A percentile compares a stretch with the other conserved stretches of the same genome.
phyloP scores from a whole-genome alignment of 2,329 filamentous ascomycete species.

The Thielaviopsis ethacetica region DNA sequence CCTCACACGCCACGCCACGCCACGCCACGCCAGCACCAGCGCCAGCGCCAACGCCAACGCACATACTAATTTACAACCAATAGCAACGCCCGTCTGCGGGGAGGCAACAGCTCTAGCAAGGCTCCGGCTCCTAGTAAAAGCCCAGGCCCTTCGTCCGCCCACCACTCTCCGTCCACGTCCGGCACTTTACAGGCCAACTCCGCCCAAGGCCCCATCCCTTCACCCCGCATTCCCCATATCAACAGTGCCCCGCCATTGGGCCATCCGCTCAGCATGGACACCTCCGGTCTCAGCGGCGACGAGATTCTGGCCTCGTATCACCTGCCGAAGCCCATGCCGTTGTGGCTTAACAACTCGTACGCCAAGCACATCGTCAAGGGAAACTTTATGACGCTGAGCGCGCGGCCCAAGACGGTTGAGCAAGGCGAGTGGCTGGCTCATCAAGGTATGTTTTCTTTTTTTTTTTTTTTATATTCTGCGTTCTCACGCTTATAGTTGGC shows the following conservation, averaged over 20 bases:
- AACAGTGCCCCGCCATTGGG: constrained; percentile 47
- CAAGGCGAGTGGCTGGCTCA: constrained; percentile 92
- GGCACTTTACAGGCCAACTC: constrained; percentile 15
- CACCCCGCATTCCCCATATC: constrained; percentile 34
- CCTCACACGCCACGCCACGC: not conserved
- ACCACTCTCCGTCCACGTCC: constrained; percentile 22
- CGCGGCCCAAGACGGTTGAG: constrained; percentile 83
- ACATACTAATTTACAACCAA: constrained; percentile 22
- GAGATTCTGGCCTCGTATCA: constrained; percentile 43
- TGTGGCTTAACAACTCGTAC: constrained; percentile 61
- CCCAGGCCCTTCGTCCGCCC: constrained; percentile 30
- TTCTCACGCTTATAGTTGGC: not conserved
- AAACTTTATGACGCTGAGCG: constrained; percentile 92
- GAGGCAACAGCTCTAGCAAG: constrained; percentile 19
- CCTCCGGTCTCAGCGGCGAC: constrained; percentile 35
- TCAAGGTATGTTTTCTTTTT: constrained; percentile 48
- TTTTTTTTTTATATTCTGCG: not conserved
- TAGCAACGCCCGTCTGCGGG: constrained; percentile 15
- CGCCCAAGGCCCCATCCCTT: constrained; percentile 14
- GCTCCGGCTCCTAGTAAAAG: constrained; percentile 35
- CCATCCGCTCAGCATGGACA: constrained; percentile 53
- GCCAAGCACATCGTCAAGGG: constrained; percentile 85
- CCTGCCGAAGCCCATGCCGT: constrained; percentile 48
- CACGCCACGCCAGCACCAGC: not conserved
- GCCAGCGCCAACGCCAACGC: not conserved